Evolutionary conservation across 1,284 basidiomycete species (phyloP).

Genomic region (Papiliotrema fonsecae): DNA sequence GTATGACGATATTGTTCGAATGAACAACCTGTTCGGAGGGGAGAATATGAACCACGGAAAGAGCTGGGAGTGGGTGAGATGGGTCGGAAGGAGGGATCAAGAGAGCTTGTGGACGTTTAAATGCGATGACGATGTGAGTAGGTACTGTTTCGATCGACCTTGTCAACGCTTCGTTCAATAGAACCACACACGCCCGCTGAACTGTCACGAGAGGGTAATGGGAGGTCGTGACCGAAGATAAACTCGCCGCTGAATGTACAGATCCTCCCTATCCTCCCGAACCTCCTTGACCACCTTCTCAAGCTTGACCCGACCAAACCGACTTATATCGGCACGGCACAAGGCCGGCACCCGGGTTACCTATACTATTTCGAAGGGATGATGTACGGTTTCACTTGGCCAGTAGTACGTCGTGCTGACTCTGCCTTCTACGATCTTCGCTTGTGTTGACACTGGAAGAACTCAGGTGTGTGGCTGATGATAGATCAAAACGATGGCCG

Average conservation of each 20-base stretch:
- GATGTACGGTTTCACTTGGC: constrained; percentile 24
- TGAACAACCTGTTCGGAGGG: constrained; percentile 9
- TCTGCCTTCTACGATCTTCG: neutral
- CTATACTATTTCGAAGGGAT: constrained; percentile 20
- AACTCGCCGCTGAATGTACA: no score
- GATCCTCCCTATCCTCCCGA: constrained; percentile 24
- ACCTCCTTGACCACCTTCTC: constrained; percentile 16
- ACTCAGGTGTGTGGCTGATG: no score
- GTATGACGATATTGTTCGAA: constrained; percentile 17
- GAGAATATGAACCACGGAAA: constrained; percentile 95
- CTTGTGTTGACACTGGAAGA: no score
- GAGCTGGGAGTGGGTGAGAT: constrained; percentile 58
- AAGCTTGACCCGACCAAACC: constrained; percentile 15
- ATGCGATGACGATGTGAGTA: constrained; percentile 22
- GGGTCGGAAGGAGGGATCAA: constrained; percentile 13
- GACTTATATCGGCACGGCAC: constrained; percentile 19
- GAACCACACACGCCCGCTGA: neutral
- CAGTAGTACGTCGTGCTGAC: constrained; percentile 22
- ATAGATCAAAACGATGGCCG: constrained; percentile 21
- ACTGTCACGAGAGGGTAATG: no score
- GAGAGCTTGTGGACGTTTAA: constrained; percentile 18
- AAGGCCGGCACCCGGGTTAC: constrained; percentile 13
- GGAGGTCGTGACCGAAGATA: no score
- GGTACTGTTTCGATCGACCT: neutral
- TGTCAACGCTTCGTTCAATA: neutral